Evolutionary conservation across 2,329 filamentous ascomycete genomes (phyloP).

Genomic region (Colletotrichum sojae): DNA sequence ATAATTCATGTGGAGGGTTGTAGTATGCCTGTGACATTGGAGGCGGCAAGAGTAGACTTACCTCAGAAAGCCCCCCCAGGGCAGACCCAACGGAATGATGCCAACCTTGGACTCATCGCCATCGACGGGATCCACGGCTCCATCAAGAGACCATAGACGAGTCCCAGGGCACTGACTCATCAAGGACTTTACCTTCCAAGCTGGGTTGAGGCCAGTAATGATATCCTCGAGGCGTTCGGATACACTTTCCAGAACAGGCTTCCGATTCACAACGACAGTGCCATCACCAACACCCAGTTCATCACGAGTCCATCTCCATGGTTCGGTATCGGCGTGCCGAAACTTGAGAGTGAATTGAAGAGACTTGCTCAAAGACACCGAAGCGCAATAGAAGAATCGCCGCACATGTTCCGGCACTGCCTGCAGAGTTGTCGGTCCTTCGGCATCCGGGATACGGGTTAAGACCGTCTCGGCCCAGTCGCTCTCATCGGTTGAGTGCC

Average conservation of each 20-base stretch:
- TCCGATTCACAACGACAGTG: slow-evolving; percentile 65
- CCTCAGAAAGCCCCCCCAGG: slow-evolving; percentile 70
- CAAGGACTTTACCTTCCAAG: slow-evolving; percentile 67
- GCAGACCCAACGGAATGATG: slow-evolving; percentile 72
- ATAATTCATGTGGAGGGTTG: background rate
- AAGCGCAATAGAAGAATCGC: slow-evolving; percentile 32
- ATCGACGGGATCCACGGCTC: slow-evolving; percentile 68
- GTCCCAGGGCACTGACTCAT: slow-evolving; percentile 78
- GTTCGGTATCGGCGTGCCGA: slow-evolving; percentile 62
- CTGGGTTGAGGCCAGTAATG: slow-evolving; percentile 70
- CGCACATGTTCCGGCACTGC: slow-evolving; percentile 38
- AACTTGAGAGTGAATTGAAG: slow-evolving; percentile 81
- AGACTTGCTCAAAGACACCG: slow-evolving; percentile 61
- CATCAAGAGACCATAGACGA: slow-evolving; percentile 77
- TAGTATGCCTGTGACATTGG: background rate
- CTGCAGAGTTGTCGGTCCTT: slow-evolving; percentile 67
- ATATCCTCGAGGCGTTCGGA: slow-evolving; percentile 65
- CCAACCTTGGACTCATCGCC: slow-evolving; percentile 71
- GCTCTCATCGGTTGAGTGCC: slow-evolving; percentile 74
- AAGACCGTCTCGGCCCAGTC: slow-evolving; percentile 69
- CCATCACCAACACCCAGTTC: slow-evolving; percentile 76
- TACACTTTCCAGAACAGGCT: slow-evolving; percentile 45
- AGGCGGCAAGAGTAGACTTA: slow-evolving; percentile 49
- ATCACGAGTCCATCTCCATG: slow-evolving; percentile 81
- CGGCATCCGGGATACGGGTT: slow-evolving; percentile 42